phyloP scores from a whole-genome alignment of 1,139 yeast species.

The Yamadazyma diospyri region DNA sequence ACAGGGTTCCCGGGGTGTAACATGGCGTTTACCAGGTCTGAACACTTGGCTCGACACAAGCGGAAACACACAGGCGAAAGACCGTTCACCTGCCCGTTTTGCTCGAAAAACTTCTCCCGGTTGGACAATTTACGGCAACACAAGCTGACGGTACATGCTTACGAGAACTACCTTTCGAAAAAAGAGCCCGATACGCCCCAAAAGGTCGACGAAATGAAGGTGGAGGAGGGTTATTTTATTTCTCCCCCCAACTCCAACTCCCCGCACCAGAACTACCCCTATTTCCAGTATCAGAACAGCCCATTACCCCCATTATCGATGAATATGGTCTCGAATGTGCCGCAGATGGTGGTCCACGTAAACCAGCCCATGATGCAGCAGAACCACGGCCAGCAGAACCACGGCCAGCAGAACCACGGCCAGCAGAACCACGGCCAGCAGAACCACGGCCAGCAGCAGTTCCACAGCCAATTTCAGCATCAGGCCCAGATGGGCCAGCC shows the following conservation, averaged over 20 bases:
- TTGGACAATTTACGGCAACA: slow-evolving; percentile 90
- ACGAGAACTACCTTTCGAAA: slow-evolving; percentile 48
- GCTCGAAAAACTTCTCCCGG: slow-evolving; percentile 77
- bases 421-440: not conserved
- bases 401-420: slow-evolving; percentile 2
- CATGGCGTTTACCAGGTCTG: slow-evolving; percentile 86
- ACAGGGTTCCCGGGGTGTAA: slow-evolving; percentile 82
- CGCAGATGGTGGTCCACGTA: slow-evolving; percentile 8
- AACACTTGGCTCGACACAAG: slow-evolving; percentile 88
- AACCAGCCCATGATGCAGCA: slow-evolving; percentile 8
- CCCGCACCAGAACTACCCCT: slow-evolving; percentile 15
- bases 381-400: slow-evolving; percentile 9
- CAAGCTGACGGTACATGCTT: slow-evolving; percentile 88
- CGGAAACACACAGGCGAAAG: slow-evolving; percentile 94
- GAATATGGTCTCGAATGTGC: not conserved
- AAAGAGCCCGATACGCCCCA: slow-evolving; percentile 9
- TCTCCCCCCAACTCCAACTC: slow-evolving; percentile 18
- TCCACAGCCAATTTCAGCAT: not conserved
- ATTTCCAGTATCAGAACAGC: slow-evolving; percentile 11
- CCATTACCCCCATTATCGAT: slow-evolving; percentile 4
- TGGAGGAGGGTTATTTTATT: slow-evolving; percentile 8
- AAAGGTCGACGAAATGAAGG: not conserved
- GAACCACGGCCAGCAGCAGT: not conserved
- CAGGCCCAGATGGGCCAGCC: not conserved
- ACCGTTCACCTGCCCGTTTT: slow-evolving; percentile 84